phyloP scores from a whole-genome alignment of 2,329 filamentous ascomycete species.

The Pseudogymnoascus sp. region DNA sequence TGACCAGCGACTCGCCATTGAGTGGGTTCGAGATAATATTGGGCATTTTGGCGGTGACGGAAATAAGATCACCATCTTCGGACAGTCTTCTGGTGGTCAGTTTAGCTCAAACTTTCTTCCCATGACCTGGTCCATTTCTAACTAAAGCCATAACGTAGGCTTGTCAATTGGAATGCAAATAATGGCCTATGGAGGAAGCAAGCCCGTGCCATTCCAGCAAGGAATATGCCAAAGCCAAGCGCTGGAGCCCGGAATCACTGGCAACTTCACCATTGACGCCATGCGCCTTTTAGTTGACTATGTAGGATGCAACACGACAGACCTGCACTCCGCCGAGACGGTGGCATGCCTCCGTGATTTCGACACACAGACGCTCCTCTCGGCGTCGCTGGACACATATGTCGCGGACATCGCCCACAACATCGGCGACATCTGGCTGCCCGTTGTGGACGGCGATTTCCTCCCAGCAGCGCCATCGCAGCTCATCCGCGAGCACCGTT shows the following conservation, averaged over 20 bases:
- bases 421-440: constrained; percentile 44
- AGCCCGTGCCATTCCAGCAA: constrained; percentile 39
- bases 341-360: constrained; percentile 42
- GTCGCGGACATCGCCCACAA: constrained; percentile 38
- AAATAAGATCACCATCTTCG: constrained; percentile 52
- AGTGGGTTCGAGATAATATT: constrained; percentile 55
- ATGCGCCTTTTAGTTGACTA: constrained; percentile 37
- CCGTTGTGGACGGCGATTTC: constrained; percentile 15
- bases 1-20: constrained; percentile 51
- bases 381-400: constrained; percentile 39
- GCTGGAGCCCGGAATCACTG: constrained; percentile 45
- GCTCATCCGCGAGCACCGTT: constrained; percentile 10
- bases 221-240: constrained; percentile 42
- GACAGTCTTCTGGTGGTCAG: constrained; percentile 51
- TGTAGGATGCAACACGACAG: constrained; percentile 37
- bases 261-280: constrained; percentile 42
- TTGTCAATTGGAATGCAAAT: constrained; percentile 41
- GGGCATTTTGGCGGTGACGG: constrained; percentile 52
- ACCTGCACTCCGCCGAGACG: constrained; percentile 37
- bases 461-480: constrained; percentile 12
- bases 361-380: constrained; percentile 37
- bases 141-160: constrained; percentile 22
- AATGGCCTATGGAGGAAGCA: constrained; percentile 40
- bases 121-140: constrained; percentile 37
- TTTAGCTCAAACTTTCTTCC: constrained; percentile 32